These are phyloP conservation scores for Clarireedia paspali DNA, from an alignment of 2,329 filamentous ascomycete genomes.

Conservation along the genomic window DNA sequence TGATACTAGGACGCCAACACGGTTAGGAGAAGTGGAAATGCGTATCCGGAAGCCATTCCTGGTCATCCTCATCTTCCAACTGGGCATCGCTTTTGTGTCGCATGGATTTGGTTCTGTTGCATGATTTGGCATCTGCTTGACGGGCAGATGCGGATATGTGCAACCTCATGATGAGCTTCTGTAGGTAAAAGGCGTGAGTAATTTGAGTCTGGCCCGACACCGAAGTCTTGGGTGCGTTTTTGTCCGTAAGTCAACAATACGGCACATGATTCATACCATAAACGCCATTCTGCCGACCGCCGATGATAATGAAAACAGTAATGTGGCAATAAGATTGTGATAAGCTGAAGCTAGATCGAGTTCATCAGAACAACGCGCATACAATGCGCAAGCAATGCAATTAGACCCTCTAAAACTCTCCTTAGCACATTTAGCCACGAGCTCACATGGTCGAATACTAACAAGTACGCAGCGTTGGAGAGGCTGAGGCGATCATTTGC, in stretches of 20 bases:
- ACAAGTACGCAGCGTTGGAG: conserved; percentile 6
- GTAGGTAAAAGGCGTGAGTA: background rate
- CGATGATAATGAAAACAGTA: background rate
- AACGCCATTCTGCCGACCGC: background rate
- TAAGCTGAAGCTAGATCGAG: background rate
- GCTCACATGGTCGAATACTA: background rate
- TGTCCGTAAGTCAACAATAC: background rate
- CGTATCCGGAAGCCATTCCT: background rate
- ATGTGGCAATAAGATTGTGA: conserved; percentile 1
- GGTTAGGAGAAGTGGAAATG: background rate
- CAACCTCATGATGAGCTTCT: too few relatives aligned
- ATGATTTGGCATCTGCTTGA: background rate
- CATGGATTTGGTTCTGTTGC: background rate
- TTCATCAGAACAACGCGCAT: background rate
- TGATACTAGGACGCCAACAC: background rate
- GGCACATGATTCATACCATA: background rate
- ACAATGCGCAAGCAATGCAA: too few relatives aligned
- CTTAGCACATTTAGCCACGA: background rate
- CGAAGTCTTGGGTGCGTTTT: background rate
- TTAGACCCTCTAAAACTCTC: background rate
- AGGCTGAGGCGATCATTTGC: conserved; percentile 14
- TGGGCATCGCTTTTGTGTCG: background rate
- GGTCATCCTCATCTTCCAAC: background rate
- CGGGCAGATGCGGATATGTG: background rate
- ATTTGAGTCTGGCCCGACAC: background rate